These are phyloP conservation scores for Ichthyophthirius multifiliis DNA, from an alignment of 169 alveolate genomes.

Conservation along the genomic window DNA sequence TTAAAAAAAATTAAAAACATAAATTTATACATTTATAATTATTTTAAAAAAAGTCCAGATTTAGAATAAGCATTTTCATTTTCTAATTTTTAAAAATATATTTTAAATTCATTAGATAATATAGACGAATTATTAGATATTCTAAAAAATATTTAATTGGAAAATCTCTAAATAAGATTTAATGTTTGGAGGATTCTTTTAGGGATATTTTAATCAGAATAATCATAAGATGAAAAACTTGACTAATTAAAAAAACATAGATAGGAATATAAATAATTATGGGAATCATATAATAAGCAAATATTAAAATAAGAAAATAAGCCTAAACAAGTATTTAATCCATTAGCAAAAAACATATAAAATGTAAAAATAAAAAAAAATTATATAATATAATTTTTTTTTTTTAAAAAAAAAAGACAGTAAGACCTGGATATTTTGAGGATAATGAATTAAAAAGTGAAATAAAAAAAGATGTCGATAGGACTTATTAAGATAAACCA, in stretches of 20 bases:
- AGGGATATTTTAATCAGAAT: not conserved
- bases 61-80: constrained; percentile 12
- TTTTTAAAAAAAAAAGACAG: not conserved
- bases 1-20: not conserved
- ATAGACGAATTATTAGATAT: not conserved
- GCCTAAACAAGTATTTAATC: not conserved
- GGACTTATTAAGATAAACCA: constrained; percentile 76
- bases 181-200: not conserved
- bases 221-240: not conserved
- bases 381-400: not conserved
- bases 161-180: not conserved
- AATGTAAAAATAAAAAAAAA: not conserved
- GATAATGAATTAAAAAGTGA: constrained; percentile 44
- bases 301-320: not conserved
- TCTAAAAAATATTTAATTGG: not conserved
- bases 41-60: not conserved
- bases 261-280: not conserved
- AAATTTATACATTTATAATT: not conserved
- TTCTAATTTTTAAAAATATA: constrained; percentile 5
- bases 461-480: constrained; percentile 57
- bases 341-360: not conserved
- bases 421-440: constrained; percentile 28
- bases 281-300: not conserved
- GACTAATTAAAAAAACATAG: not conserved
- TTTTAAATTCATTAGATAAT: not conserved